Conservation (phyloP, 129 eudicot species). For the Tagetes erecta region DNA sequence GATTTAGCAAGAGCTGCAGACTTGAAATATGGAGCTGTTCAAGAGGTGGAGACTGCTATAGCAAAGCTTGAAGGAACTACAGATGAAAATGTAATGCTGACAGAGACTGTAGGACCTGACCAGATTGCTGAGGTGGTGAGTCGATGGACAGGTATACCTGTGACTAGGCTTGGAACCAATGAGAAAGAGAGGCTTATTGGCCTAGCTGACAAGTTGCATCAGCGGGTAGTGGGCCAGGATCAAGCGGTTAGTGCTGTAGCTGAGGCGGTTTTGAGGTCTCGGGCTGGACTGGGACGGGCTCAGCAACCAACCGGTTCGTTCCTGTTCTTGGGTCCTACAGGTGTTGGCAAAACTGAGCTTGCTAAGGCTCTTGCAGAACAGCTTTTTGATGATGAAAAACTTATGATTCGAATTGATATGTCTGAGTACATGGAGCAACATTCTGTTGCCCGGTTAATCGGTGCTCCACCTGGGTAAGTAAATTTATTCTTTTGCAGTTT, state of each 20-base stretch:
- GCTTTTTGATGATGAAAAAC: conserved; percentile 81
- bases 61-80: conserved; percentile 64
- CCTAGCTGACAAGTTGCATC: conserved; percentile 71
- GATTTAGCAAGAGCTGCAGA: conserved; percentile 92
- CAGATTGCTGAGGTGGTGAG: conserved; percentile 98
- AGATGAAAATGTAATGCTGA: conserved; percentile 62
- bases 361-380: conserved; percentile 98
- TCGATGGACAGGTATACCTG: conserved; percentile 98
- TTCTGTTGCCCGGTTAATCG: conserved; percentile 85
- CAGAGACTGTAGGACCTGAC: conserved; percentile 92
- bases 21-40: conserved; percentile 82
- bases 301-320: conserved; percentile 97
- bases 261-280: conserved; percentile 86
- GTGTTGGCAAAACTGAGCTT: conserved; percentile 95
- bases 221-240: conserved; percentile 89
- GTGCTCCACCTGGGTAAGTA: conserved; percentile 99
- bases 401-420: conserved; percentile 88
- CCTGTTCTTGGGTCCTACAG: conserved; percentile 94
- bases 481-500: no score
- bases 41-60: conserved; percentile 80
- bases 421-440: conserved; percentile 99
- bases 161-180: conserved; percentile 83
- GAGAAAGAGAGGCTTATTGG: conserved; percentile 86
- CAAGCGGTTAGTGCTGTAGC: conserved; percentile 88
- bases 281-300: conserved; percentile 94